Conservation (phyloP, 371 early-diverging fungal genomes). For the Apophysomyces variabilis region DNA sequence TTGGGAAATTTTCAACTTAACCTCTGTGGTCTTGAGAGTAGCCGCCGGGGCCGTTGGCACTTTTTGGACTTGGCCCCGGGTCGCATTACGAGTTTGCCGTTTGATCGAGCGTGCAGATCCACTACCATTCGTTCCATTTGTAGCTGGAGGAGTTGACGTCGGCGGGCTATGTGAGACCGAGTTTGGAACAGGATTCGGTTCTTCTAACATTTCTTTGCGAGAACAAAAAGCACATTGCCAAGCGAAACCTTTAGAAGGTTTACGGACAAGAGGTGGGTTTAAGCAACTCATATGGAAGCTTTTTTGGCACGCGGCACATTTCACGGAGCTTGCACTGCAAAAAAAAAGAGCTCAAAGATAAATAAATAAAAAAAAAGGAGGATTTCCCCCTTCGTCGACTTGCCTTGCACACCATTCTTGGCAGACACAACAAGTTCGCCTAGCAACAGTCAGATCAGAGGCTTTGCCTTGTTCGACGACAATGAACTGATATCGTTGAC, state of each 20-base stretch:
- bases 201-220: slow-evolving; percentile 28
- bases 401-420: slow-evolving; percentile 78
- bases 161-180: slow-evolving; percentile 9
- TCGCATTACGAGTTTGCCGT: neutral
- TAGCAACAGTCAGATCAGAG: slow-evolving; percentile 70
- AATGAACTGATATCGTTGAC: slow-evolving; percentile 75
- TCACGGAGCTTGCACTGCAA: slow-evolving; percentile 57
- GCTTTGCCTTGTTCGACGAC: slow-evolving; percentile 84
- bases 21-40: slow-evolving; percentile 5
- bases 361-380: slow-evolving; percentile 8
- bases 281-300: slow-evolving; percentile 79
- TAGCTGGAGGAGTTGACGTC: neutral
- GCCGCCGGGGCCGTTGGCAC: neutral
- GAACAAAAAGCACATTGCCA: slow-evolving; percentile 83
- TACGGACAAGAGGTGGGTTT: slow-evolving; percentile 73
- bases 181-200: neutral
- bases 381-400: neutral
- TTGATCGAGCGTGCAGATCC: slow-evolving; percentile 1
- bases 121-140: neutral
- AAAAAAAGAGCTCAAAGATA: slow-evolving; percentile 6
- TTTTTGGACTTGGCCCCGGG: neutral
- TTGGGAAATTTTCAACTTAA: slow-evolving; percentile 6
- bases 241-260: slow-evolving; percentile 81
- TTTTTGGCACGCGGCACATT: slow-evolving; percentile 73
- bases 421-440: slow-evolving; percentile 78